phyloP scores from a whole-genome alignment of 2,329 filamentous ascomycete genomes.

The Colletotrichum agaves region DNA sequence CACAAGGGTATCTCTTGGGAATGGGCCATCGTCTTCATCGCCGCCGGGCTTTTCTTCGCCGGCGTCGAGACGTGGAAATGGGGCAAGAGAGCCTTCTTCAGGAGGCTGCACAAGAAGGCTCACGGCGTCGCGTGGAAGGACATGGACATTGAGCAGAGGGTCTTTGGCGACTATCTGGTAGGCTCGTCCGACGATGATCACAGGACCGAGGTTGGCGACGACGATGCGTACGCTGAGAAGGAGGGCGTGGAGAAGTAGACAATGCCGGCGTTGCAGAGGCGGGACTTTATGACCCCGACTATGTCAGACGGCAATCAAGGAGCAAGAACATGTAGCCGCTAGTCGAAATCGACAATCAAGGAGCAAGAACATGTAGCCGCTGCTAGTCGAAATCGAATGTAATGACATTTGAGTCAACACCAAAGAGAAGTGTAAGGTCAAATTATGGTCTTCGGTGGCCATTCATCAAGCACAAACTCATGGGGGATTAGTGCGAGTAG shows the following conservation, averaged over 20 bases:
- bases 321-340: too few relatives aligned
- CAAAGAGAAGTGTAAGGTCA: too few relatives aligned
- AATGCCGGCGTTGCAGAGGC: too few relatives aligned
- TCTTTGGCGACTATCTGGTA: conserved; percentile 17
- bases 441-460: too few relatives aligned
- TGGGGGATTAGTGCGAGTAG: too few relatives aligned
- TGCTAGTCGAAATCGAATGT: too few relatives aligned
- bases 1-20: conserved; percentile 54
- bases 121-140: conserved; percentile 23
- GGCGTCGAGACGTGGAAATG: conserved; percentile 64
- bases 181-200: neutral
- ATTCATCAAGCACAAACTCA: too few relatives aligned
- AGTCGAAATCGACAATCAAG: too few relatives aligned
- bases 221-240: neutral
- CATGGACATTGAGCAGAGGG: conserved; percentile 30
- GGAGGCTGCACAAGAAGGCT: conserved; percentile 19
- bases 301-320: too few relatives aligned
- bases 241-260: neutral
- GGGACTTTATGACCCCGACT: too few relatives aligned
- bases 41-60: conserved; percentile 57
- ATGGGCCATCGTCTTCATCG: conserved; percentile 62
- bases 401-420: too few relatives aligned
- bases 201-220: neutral
- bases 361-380: too few relatives aligned
- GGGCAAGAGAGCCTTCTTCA: conserved; percentile 51